Evolutionary conservation across 805 yeast species (phyloP), one percentile per base, ranked within the genome.

Genomic region (Schwanniomyces yamadae): DNA sequence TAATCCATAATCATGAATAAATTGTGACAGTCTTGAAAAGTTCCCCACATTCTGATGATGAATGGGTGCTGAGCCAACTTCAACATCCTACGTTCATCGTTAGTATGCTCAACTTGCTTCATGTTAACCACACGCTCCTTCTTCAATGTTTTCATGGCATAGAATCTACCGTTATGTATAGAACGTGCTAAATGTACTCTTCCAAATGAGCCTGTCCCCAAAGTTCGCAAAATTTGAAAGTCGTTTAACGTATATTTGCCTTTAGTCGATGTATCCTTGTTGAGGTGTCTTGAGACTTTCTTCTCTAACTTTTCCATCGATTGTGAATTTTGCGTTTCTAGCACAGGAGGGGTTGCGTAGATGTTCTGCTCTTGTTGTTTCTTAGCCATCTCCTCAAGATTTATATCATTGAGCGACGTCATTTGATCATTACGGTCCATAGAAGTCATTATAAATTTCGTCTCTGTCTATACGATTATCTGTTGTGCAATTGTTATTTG

Each of bases 1-100:
- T 76, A 77, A 50, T 77, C 82, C 82, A 77, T 77, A 23, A 77
- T 74, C 82, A 77, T 76, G 44, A 77, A 77, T 38, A 77, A 57
- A 45, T 75, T 75, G 45, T 66, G 68, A 24, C 76, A 63, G 48
- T 77, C 82, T 52, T 77, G 82, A 49, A 72, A 77, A 5, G 82
- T 77, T n/a, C 82, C 82, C 82, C 82, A 77, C 81, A 77, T 76
- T 38, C 82, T 54, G 42, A 75, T 77, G 44, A 77, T 62, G 43
- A 77, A 77, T 5, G 82, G 82, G 48, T 77, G 82, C 44, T 77
- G 78, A 9, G 77, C 77, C 36, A 75, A 60, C 42, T 71, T 74
- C 25, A 77, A 59, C 77, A 77, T 77, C 45, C 81, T 59, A 38
- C 82, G 58, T 55, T 77, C 82, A 50, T 77, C 82, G 48, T 77